phyloP scores from a whole-genome alignment of 2,329 filamentous ascomycete species.

The Nigrospora osmanthi region DNA sequence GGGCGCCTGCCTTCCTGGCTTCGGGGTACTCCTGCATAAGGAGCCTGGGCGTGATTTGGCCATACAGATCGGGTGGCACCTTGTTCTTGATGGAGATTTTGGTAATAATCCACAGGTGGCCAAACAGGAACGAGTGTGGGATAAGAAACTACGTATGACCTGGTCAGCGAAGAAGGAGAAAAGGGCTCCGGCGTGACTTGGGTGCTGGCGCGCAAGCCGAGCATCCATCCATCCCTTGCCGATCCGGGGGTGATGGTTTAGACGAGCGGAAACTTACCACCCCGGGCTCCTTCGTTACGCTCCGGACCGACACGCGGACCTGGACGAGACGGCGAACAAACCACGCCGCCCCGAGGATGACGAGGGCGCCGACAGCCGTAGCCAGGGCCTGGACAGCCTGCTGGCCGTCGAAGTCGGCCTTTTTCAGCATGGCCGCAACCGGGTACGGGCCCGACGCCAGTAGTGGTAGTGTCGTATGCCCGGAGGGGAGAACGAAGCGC shows the following conservation, averaged over 20 bases:
- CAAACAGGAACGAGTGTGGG: conserved; percentile 19
- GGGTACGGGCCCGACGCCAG: too few relatives aligned
- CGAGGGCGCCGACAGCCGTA: conserved; percentile 8
- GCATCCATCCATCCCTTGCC: too few relatives aligned
- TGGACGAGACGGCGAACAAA: conserved; percentile 19
- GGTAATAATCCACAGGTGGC: conserved; percentile 13
- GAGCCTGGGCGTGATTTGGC: conserved; percentile 12
- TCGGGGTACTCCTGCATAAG: conserved; percentile 20
- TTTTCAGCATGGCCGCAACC: background rate
- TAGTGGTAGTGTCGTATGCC: too few relatives aligned
- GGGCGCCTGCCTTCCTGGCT: conserved; percentile 14
- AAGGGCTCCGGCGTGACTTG: background rate
- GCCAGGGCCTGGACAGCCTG: conserved; percentile 1
- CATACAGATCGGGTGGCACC: conserved; percentile 13
- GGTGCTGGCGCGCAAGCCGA: too few relatives aligned
- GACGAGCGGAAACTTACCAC: conserved; percentile 13
- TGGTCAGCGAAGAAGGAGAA: background rate
- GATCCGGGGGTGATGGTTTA: background rate
- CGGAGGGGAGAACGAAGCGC: too few relatives aligned
- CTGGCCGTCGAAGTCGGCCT: conserved; percentile 1
- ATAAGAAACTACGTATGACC: conserved; percentile 5
- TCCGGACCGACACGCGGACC: conserved; percentile 15
- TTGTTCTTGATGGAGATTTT: conserved; percentile 15
- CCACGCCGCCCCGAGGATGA: conserved; percentile 7
- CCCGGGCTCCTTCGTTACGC: conserved; percentile 14